phyloP scores from a whole-genome alignment of 768 basidiomycete species.

The Cyclocybe cylindracea region DNA sequence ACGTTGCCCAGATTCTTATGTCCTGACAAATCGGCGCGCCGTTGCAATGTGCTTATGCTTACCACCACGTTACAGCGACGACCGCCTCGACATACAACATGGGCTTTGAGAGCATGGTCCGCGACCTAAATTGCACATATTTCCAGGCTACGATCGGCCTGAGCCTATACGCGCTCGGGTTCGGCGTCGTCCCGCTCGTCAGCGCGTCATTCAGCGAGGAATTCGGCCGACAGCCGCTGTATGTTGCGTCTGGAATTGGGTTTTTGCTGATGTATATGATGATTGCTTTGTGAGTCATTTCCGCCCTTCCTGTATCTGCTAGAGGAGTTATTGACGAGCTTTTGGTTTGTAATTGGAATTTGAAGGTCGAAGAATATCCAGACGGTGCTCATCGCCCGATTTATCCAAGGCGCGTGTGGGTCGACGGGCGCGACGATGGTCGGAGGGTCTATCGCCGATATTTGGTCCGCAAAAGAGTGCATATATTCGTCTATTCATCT shows the following conservation, averaged over 20 bases:
- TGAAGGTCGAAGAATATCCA: constrained; percentile 50
- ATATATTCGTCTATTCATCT: constrained; percentile 11
- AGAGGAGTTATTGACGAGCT: no score
- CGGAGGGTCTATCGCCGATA: constrained; percentile 72
- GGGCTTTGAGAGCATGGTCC: constrained; percentile 59
- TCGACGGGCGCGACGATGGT: constrained; percentile 76
- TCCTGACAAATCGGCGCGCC: constrained; percentile 49
- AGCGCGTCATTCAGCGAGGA: constrained; percentile 75
- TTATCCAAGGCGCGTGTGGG: constrained; percentile 65
- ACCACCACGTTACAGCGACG: constrained; percentile 44
- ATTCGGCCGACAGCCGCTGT: constrained; percentile 64
- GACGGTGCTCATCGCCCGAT: constrained; percentile 66
- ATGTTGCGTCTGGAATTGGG: constrained; percentile 48
- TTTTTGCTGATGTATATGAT: constrained; percentile 55
- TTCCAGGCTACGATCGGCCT: constrained; percentile 50
- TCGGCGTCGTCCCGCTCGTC: constrained; percentile 64
- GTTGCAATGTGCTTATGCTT: constrained; percentile 9
- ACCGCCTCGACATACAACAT: constrained; percentile 53
- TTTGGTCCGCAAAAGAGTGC: constrained; percentile 65
- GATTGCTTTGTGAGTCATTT: constrained; percentile 39
- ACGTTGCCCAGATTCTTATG: constrained; percentile 61
- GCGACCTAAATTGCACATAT: constrained; percentile 43
- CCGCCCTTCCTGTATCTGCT: no score
- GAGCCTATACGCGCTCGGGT: constrained; percentile 58
- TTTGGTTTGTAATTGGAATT: no score